Percentiles rank a stretch among this genome's conserved stretches.
Evolutionary conservation across 306 rosid genomes (phyloP).

Genomic region (cucumber (Cucumis sativus)): DNA sequence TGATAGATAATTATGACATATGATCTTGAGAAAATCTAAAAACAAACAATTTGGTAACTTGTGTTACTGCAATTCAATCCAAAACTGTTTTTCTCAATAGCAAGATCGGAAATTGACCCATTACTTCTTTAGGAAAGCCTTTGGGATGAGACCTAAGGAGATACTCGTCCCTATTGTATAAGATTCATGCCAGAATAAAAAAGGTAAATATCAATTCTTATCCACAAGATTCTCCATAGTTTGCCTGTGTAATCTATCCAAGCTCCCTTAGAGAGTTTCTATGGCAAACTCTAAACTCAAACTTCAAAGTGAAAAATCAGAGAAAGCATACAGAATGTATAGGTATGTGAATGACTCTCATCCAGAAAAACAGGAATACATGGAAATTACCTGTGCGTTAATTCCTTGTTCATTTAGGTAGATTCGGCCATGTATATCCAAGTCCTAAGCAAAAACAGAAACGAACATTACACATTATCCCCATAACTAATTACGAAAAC

Average conservation of each 20-base stretch:
- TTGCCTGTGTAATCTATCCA: neutral
- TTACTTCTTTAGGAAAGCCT: neutral
- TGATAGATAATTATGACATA: neutral
- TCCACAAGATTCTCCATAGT: neutral
- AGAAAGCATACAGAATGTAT: too few relatives aligned
- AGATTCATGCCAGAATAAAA: neutral
- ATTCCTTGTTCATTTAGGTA: slow-evolving; percentile 83
- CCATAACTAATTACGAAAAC: neutral
- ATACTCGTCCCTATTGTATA: neutral
- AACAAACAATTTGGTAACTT: neutral
- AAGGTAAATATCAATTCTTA: neutral
- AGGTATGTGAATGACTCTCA: neutral
- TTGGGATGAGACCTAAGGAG: neutral
- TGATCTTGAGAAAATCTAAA: neutral
- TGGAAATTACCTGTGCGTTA: slow-evolving; percentile 71
- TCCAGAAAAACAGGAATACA: neutral
- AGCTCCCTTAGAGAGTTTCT: too few relatives aligned
- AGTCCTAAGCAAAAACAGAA: slow-evolving; percentile 23
- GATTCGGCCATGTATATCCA: slow-evolving; percentile 61
- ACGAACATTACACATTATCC: neutral
- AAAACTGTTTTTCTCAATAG: neutral
- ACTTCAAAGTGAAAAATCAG: too few relatives aligned
- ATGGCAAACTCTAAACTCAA: too few relatives aligned
- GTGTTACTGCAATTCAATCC: neutral
- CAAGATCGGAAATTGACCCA: neutral